Percentiles rank a stretch among this genome's conserved stretches.
phyloP scores from a whole-genome alignment of 2,329 filamentous ascomycete species.

The Biscogniauxia sp. region DNA sequence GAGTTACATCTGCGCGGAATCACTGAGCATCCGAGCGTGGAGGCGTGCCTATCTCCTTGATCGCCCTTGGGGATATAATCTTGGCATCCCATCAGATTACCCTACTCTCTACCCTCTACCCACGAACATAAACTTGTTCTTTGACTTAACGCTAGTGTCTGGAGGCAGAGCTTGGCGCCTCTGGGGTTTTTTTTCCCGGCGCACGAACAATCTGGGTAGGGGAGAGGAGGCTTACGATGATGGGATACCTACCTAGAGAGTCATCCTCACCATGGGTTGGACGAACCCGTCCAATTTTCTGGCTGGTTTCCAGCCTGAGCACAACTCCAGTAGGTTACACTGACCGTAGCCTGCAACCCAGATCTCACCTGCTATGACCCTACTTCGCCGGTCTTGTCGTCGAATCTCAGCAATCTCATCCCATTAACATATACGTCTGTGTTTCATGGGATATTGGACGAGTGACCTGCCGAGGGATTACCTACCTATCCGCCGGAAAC shows the following conservation, averaged over 20 bases:
- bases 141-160: background rate
- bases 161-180: background rate
- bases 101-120: background rate
- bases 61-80: background rate
- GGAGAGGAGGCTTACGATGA: background rate
- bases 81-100: background rate
- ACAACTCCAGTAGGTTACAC: background rate
- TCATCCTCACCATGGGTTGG: background rate
- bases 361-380: background rate
- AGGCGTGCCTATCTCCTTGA: background rate
- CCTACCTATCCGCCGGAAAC: background rate
- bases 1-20: conserved; percentile 10
- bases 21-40: conserved; percentile 12
- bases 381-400: background rate
- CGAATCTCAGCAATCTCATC: background rate
- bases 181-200: background rate
- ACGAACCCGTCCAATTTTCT: background rate
- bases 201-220: background rate
- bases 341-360: background rate
- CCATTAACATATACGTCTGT: background rate
- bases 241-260: background rate
- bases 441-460: background rate
- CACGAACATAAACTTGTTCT: background rate
- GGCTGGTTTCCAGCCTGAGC: background rate
- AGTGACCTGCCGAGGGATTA: background rate